These are phyloP conservation scores for Trichoderma simmonsii DNA, from an alignment of 2,329 filamentous ascomycete genomes.

Conservation along the genomic window DNA sequence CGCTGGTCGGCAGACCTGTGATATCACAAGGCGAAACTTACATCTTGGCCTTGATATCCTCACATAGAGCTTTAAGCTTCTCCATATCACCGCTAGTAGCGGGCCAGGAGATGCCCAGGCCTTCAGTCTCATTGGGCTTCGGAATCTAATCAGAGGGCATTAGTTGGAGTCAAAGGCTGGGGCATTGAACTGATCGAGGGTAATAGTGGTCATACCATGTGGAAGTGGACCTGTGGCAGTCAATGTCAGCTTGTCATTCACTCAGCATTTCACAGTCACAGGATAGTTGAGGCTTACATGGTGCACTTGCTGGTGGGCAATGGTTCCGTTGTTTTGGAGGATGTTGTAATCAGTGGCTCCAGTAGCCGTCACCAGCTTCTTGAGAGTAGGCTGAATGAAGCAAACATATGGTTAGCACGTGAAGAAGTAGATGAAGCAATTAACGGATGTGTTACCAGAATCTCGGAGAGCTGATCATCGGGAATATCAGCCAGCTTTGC, in stretches of 20 bases:
- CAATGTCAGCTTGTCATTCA: slow-evolving; percentile 9
- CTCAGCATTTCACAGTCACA: not conserved
- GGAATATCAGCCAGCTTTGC: slow-evolving; percentile 89
- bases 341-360: slow-evolving; percentile 85
- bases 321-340: slow-evolving; percentile 89
- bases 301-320: slow-evolving; percentile 89
- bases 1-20: not conserved
- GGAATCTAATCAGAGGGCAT: slow-evolving; percentile 62
- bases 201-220: slow-evolving; percentile 62
- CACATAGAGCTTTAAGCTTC: slow-evolving; percentile 71
- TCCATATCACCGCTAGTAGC: slow-evolving; percentile 74
- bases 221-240: slow-evolving; percentile 73
- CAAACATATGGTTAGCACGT: not conserved
- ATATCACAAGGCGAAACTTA: slow-evolving; percentile 38
- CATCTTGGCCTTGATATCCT: slow-evolving; percentile 89
- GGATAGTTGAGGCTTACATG: slow-evolving; percentile 60
- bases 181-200: not conserved
- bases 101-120: slow-evolving; percentile 79
- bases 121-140: slow-evolving; percentile 82
- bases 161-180: not conserved
- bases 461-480: slow-evolving; percentile 78
- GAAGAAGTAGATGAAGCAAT: not conserved
- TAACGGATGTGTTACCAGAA: slow-evolving; percentile 59
- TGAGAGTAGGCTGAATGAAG: slow-evolving; percentile 50
- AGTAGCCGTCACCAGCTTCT: slow-evolving; percentile 77